Evolutionary conservation across 352 stramenopile species (phyloP), one percentile per base, ranked within the genome.

Genomic region (Phytophthora fragariae): DNA sequence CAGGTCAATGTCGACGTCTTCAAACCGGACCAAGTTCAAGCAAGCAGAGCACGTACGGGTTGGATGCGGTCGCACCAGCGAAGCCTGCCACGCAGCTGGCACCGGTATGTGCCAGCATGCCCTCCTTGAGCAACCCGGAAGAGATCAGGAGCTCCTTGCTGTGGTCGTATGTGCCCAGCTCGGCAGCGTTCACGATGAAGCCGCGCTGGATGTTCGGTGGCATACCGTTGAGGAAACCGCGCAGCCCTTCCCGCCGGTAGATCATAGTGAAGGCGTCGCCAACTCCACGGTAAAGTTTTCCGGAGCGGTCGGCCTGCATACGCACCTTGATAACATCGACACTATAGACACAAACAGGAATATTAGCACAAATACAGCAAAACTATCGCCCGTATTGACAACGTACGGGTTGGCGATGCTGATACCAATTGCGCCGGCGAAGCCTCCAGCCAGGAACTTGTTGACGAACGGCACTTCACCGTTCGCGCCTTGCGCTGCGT

Each of bases 271-370:
- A 86, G 11, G 88, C 88, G 44, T 95, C 81, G 19, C 82, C 73
- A 2, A 96, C 81, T 49, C 85, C 83, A 56, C 85, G 84, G 57
- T 95, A 94, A 21, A 94, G 62, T 46, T 77, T 86, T 17, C 88
- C 89, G 3, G 87, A 80, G 29, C 87, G 85, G 58, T 93, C 84
- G 0, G 86, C 85, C 65, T 97, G 90, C 88, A 97, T 95, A 3
- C 87, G 88, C 52, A 96, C 87, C 74, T 97, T 97, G 73, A 97
- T 94, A 47, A 97, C 90, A 70, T 97, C 90, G 60, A 95, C 82
- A 14, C 89, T 95, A 65, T 10, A 68, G 29, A 19, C 10, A 55
- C 24, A 74, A 62, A 68, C 64, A 24, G 39, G 54, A 10, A 24
- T 7, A 56, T 49, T 14, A 70, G 41, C 49, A n/a, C 19, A 8